A percentile compares a stretch with the other conserved stretches of the same genome.
Evolutionary conservation across 768 basidiomycete genomes (phyloP).

Genomic region (Chalciporus piperatus): DNA sequence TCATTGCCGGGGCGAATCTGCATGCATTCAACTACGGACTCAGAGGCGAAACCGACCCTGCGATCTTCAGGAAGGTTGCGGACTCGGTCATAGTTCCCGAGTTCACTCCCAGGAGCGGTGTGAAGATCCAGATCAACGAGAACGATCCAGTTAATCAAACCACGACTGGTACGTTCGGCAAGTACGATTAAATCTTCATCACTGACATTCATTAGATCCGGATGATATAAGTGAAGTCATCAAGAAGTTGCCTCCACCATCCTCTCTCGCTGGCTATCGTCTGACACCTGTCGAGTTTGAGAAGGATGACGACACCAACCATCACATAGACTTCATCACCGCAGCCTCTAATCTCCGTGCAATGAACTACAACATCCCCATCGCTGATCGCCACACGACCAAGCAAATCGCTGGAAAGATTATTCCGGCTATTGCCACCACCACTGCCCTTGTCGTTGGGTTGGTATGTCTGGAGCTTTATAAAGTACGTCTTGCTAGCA

Average conservation of each 20-base stretch:
- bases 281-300: conserved; percentile 95
- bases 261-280: conserved; percentile 93
- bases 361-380: conserved; percentile 86
- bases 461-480: conserved; percentile 95
- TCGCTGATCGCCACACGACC: conserved; percentile 87
- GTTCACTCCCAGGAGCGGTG: conserved; percentile 89
- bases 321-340: conserved; percentile 99
- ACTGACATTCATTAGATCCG: conserved; percentile 33
- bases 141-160: conserved; percentile 78
- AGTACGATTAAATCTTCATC: neutral
- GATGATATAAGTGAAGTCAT: conserved; percentile 56
- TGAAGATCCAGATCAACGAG: conserved; percentile 92
- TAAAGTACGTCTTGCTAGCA: conserved; percentile 56
- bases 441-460: conserved; percentile 93
- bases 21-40: conserved; percentile 98
- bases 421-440: conserved; percentile 99
- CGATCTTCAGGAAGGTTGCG: conserved; percentile 78
- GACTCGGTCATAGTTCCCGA: conserved; percentile 84
- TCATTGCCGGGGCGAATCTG: conserved; percentile 91
- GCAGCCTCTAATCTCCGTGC: conserved; percentile 96
- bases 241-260: conserved; percentile 79
- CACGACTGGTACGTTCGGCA: conserved; percentile 20
- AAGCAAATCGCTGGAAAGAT: conserved; percentile 99
- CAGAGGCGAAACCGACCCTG: conserved; percentile 79
- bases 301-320: conserved; percentile 97